Evolutionary conservation across 345 rosid genomes (phyloP), one percentile per base, ranked within the genome.

Genomic region (Pistacia integerrima): DNA sequence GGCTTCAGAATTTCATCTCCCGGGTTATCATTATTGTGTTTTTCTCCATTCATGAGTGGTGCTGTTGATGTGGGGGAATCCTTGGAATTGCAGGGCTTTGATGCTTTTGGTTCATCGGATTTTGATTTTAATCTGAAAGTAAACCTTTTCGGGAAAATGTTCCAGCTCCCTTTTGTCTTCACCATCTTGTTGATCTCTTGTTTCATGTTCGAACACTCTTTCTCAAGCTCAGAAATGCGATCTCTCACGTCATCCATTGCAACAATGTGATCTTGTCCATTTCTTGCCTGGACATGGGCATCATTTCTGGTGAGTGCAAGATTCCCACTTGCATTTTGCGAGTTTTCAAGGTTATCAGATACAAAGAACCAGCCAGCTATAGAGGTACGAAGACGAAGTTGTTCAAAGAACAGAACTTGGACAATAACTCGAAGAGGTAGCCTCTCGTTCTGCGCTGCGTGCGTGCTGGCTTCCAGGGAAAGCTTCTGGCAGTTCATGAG

Each of bases 391-490:
- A 94, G 98, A 71, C 94, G 79, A 64, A 94, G 89, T 80, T 94
- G 98, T 79, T 94, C 98, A 64, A 90, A 91, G 93, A 94, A 94
- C 69, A 93, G 69, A 70, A 93, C 93, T 87, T 94, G 98, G 69
- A 94, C 93, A 10, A 93, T 87, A 61, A 93, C 94, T 74, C 98
- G 79, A 8, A 94, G 86, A 0, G 98, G 98, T 63, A 94, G 85
- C 85, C 98, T 88, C 84, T 93, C 98, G 60, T 94, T 94, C 83
- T 93, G 96, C 6, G 98, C 90, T 41, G 98, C 98, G 72, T 94
- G 98, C 11, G 95, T 89, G 86, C 92, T 88, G 66, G 93, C 98
- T 80, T 94, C 98, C 18, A 94, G 56, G 22, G 98, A 93, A 16
- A 94, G 94, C 78, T 93, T 94, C 86, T 94, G 93, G 78, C 96